Percentiles rank a stretch among this genome's conserved stretches.
Conservation (phyloP, 2,329 filamentous ascomycete genomes). For the Phoma sp. region DNA sequence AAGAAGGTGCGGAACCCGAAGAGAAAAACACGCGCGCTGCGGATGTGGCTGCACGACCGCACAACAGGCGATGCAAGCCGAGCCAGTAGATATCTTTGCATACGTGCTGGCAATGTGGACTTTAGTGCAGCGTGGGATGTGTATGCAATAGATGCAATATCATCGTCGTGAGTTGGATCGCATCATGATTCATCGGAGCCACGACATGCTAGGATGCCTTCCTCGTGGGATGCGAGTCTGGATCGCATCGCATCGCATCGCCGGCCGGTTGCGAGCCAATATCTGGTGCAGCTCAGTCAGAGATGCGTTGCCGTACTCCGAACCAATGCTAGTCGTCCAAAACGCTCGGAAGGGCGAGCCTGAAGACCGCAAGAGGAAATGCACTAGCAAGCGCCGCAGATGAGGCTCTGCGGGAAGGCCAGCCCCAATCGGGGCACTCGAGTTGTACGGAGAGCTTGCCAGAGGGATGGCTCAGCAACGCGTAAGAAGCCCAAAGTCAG, state of each 20-base stretch:
- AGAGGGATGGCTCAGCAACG: conserved; percentile 14
- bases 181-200: not conserved
- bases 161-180: not conserved
- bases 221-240: not conserved
- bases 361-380: conserved; percentile 6
- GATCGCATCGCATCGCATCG: not conserved
- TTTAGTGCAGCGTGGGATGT: not conserved
- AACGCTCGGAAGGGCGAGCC: not conserved
- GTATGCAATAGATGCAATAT: not conserved
- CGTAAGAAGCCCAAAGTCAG: conserved; percentile 3
- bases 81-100: not conserved
- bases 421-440: conserved; percentile 9
- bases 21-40: not conserved
- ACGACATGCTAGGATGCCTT: not conserved
- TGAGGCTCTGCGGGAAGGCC: conserved; percentile 20
- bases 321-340: not conserved
- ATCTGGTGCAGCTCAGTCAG: not conserved
- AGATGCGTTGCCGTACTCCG: conserved; percentile 6
- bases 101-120: not conserved
- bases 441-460: not conserved
- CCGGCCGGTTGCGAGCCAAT: not conserved
- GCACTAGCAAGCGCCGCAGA: conserved; percentile 19
- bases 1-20: not conserved
- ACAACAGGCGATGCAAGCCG: not conserved
- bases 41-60: not conserved